phyloP scores from a whole-genome alignment of 345 rosid genomes.

The Anastatica hierochuntica region DNA sequence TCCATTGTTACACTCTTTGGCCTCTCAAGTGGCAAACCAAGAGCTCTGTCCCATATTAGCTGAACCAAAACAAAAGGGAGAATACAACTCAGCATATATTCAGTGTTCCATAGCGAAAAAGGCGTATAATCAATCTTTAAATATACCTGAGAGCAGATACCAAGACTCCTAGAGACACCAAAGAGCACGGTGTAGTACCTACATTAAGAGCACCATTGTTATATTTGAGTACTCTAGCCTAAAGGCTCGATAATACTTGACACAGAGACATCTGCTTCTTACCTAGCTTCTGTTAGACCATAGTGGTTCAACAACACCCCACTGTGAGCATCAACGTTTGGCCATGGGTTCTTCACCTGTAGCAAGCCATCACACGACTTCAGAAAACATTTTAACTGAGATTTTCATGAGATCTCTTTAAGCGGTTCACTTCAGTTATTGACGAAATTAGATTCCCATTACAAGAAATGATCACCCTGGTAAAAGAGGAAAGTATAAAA shows the following conservation, averaged over 20 bases:
- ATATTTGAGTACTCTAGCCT: neutral
- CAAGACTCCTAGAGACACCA: constrained; percentile 97
- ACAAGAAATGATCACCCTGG: neutral
- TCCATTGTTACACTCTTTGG: constrained; percentile 97
- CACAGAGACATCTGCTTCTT: neutral
- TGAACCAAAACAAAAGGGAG: constrained; percentile 35
- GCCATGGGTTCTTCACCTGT: constrained; percentile 99
- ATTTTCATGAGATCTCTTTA: neutral
- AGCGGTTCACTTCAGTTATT: too few species aligned
- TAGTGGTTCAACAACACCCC: constrained; percentile 88
- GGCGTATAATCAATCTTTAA: neutral
- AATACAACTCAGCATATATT: neutral
- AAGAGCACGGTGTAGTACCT: constrained; percentile 94
- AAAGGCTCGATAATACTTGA: neutral
- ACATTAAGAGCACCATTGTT: neutral
- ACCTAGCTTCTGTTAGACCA: constrained; percentile 97
- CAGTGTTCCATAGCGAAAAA: neutral
- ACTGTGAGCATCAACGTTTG: constrained; percentile 98
- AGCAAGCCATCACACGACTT: constrained; percentile 19
- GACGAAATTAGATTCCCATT: neutral
- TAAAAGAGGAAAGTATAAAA: neutral
- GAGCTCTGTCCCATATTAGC: constrained; percentile 96
- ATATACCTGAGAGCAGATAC: constrained; percentile 91
- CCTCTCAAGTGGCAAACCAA: constrained; percentile 90
- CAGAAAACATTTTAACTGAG: neutral